These are phyloP conservation scores for Xanthoconium purpureum DNA, from an alignment of 768 basidiomycete genomes.

Conservation along the genomic window DNA sequence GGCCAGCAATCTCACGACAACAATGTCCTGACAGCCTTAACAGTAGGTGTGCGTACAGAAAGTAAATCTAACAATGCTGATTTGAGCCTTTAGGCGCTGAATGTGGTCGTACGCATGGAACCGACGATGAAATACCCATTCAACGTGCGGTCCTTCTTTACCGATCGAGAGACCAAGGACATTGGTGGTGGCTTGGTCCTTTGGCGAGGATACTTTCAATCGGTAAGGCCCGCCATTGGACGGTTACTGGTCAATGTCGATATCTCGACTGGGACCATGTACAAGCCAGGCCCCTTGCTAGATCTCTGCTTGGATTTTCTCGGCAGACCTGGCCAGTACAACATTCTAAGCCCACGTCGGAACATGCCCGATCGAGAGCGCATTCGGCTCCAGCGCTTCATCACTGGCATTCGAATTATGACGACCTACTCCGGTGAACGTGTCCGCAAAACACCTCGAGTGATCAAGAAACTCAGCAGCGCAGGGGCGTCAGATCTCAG, in stretches of 20 bases:
- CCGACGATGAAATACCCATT: conserved; percentile 67
- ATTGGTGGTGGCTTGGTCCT: conserved; percentile 66
- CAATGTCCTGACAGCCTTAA: conserved; percentile 62
- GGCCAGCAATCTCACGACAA: conserved; percentile 71
- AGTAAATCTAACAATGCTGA: background rate
- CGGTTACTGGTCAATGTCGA: conserved; percentile 72
- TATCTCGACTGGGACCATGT: conserved; percentile 76
- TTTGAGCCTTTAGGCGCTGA: conserved; percentile 50
- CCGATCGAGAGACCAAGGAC: conserved; percentile 45
- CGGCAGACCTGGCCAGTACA: conserved; percentile 27
- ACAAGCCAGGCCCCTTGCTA: conserved; percentile 58
- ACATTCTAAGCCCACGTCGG: conserved; percentile 38
- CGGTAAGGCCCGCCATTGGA: conserved; percentile 63
- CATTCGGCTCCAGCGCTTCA: conserved; percentile 51
- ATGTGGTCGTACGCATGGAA: conserved; percentile 73
- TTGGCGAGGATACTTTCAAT: conserved; percentile 83
- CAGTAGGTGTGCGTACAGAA: conserved; percentile 35
- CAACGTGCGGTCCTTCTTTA: conserved; percentile 75
- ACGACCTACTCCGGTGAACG: conserved; percentile 40
- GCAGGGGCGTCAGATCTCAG: conserved; percentile 50
- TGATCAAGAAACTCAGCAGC: conserved; percentile 57
- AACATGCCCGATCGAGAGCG: conserved; percentile 52
- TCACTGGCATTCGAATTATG: conserved; percentile 49
- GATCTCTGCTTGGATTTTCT: conserved; percentile 58
- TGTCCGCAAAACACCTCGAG: conserved; percentile 46